Base-by-base conservation (phyloP, 305 asterid species). In the Coffea humblotiana region DNA sequence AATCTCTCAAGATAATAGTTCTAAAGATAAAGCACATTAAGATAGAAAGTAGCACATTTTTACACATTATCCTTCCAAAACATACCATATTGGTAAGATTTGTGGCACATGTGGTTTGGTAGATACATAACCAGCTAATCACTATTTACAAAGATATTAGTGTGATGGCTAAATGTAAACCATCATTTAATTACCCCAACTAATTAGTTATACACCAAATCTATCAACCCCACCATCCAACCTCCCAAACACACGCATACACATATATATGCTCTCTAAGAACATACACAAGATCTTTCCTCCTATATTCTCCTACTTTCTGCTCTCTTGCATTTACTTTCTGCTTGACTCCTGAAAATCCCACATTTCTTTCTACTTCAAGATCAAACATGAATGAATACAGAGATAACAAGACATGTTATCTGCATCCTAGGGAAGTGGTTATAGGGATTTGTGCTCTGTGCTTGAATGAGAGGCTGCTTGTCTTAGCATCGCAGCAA, bases 401-500 rank as follows among this genome's bases (percentile, higher is more conserved):
- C 70, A 82, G 65, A 69, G 91, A 86, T 63, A 90, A 67, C 37
- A 75, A 83, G n/a, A 83, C 56, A 79, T 91, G 97, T 81, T 87
- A 77, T 80, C 89, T 90, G 63, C 97, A 94, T 83, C 96, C 96
- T 9, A 83, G 73, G 61, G 92, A 90, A 25, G n/a, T 75, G 60
- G 90, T 93, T 2, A 78, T 94, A 3, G 98, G 98, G 5, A 90
- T 94, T 19, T 94, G 97, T 83, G 94, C 95, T 23, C 81, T 90
- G 78, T 94, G 98, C 82, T 86, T 94, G 89, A 87, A 91, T 77
- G 92, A 93, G 70, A 91, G 86, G 91, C 96, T 94, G 77, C 77
- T 91, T 48, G 72, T 91, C 68, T 82, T 94, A 71, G 94, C 97
- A 77, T 81, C 92, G 76, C 86, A 85, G 66, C 90, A 87, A 86